Base-by-base conservation (phyloP, 805 yeast species). In the Torulaspora gathmanii region DNA sequence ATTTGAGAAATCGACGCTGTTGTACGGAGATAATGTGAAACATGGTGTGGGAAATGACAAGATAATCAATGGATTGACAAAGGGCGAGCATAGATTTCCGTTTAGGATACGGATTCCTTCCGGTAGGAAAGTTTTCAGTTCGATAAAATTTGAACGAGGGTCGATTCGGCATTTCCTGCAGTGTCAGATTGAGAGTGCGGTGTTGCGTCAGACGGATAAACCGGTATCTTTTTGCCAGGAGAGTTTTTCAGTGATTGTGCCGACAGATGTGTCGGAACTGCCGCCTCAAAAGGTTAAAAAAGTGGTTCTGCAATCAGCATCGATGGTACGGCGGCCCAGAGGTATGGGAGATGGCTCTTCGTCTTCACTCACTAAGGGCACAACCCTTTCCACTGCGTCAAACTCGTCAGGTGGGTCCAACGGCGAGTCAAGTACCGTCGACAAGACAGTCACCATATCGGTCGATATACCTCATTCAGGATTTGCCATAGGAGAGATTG, bases 31-130 rank as follows among this genome's bases (percentile, higher is more conserved):
- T 15, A 57, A 53, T n/a, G 41, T 39, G 40, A 44, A 27, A 58
- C 62, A 33, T 50, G 55, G 7, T 46, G 40, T 10, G 39, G 39
- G 30, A 28, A 26, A 30, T 28, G 40, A 38, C 9, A 26, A 37
- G 3, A 41, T 54, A 11, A 31, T 47, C 2, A 60, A 63, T 46
- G 86, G 86, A 0, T 61, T 85, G n/a, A 75, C 79, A 15, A 79
- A 80, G 56, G 96, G 96, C 33, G 91, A 86, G 58, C 96, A 89
- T 64, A 68, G 86, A 28, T 89, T 90, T 60, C 95, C 95, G 16
- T 90, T 89, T 59, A 78, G 83, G 38, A 85, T 89, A 34, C 82
- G 79, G 54, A 71, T 89, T n/a, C 96, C 96, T 1, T 75, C 44
- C 10, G 52, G 74, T 53, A 79, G 78, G 51, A 77, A 84, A 52